Evolutionary conservation across 805 yeast species (phyloP).

Genomic region (Naumovozyma baii): DNA sequence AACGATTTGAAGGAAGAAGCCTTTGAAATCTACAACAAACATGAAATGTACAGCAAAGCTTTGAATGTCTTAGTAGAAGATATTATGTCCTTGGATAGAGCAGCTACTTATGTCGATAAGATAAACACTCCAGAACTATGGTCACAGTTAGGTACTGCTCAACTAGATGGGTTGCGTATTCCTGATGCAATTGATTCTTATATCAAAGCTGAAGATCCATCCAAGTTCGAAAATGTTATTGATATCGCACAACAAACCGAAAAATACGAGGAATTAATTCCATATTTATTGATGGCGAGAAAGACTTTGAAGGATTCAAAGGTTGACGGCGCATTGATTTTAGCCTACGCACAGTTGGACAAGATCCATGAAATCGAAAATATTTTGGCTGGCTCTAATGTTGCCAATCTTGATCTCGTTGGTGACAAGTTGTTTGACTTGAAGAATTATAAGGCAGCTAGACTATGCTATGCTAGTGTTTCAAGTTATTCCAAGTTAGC

Average conservation of each 20-base stretch:
- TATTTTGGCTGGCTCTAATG: conserved; percentile 77
- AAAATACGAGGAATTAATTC: conserved; percentile 84
- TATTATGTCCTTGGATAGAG: conserved; percentile 89
- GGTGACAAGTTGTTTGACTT: conserved; percentile 85
- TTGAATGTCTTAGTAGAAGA: conserved; percentile 87
- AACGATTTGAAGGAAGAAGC: conserved; percentile 90
- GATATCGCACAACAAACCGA: conserved; percentile 95
- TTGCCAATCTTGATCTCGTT: conserved; percentile 82
- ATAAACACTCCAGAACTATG: conserved; percentile 78
- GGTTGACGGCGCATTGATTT: conserved; percentile 85
- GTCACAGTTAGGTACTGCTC: conserved; percentile 94
- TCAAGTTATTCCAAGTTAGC: conserved; percentile 95
- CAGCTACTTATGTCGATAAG: conserved; percentile 85
- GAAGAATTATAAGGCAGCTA: conserved; percentile 86
- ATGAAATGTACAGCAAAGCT: conserved; percentile 68
- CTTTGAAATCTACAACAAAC: conserved; percentile 79
- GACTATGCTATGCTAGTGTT: conserved; percentile 70
- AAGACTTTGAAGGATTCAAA: conserved; percentile 80
- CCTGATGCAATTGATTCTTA: conserved; percentile 89
- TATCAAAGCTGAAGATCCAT: conserved; percentile 83
- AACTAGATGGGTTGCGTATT: conserved; percentile 83
- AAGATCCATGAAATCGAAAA: conserved; percentile 73
- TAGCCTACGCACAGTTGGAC: conserved; percentile 74
- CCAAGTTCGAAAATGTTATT: conserved; percentile 82
- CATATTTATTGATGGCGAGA: conserved; percentile 86